Percentiles rank a stretch among this genome's conserved stretches.
Conservation (phyloP, 75 land plant species). For the Pinus albicaulis region DNA sequence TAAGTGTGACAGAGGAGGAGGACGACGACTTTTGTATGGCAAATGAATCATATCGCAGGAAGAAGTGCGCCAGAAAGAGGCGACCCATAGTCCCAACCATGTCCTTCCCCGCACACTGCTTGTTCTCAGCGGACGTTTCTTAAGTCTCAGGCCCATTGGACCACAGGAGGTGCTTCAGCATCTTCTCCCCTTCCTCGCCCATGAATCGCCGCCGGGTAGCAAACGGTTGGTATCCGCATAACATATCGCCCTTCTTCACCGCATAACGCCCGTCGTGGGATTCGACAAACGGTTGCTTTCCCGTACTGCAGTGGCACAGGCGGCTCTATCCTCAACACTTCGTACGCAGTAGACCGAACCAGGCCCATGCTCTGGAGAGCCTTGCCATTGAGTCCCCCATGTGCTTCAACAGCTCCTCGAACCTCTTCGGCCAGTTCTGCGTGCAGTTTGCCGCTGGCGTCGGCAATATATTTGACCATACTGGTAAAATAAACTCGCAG, state of each 20-base stretch:
- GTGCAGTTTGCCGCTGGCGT: too few species aligned
- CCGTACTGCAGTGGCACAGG: too few species aligned
- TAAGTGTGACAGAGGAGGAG: neutral
- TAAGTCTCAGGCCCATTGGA: conserved; percentile 83
- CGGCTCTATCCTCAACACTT: too few species aligned
- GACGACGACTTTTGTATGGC: conserved; percentile 24
- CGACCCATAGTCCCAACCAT: conserved; percentile 54
- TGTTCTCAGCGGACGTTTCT: conserved; percentile 47
- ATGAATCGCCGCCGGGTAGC: conserved; percentile 70
- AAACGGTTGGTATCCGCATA: conserved; percentile 64
- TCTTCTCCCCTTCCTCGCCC: conserved; percentile 60
- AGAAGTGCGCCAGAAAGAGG: conserved; percentile 63
- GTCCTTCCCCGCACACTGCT: conserved; percentile 94
- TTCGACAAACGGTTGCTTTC: too few species aligned
- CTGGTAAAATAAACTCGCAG: too few species aligned
- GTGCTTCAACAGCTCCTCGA: too few species aligned
- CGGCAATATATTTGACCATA: too few species aligned
- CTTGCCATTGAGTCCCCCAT: too few species aligned
- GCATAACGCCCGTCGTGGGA: too few species aligned
- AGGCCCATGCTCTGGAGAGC: too few species aligned
- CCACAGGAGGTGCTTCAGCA: conserved; percentile 68
- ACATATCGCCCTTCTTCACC: conserved; percentile 53
- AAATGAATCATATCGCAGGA: conserved; percentile 63
- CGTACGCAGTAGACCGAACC: too few species aligned
- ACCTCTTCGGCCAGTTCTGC: too few species aligned